Evolutionary conservation across 768 basidiomycete species (phyloP).

Genomic region (Pisolithus sp.): DNA sequence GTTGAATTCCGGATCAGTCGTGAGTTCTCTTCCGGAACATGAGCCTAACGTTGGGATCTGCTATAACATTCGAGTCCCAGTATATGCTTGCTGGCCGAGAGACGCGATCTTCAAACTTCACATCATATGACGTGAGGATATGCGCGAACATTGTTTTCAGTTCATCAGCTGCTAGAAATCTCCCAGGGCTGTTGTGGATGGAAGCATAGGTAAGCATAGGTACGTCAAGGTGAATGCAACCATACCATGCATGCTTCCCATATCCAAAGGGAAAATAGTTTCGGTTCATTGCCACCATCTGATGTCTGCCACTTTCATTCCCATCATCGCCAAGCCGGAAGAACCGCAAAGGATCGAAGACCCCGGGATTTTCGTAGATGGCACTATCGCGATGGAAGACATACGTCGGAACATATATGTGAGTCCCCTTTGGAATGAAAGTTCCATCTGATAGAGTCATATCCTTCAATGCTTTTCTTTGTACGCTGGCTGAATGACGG

Average conservation of each 20-base stretch:
- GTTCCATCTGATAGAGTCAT: slow-evolving; percentile 35
- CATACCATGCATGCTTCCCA: no score
- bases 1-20: no score
- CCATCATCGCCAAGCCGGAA: slow-evolving; percentile 28
- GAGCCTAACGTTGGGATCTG: no score
- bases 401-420: slow-evolving; percentile 16
- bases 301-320: slow-evolving; percentile 27
- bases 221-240: no score
- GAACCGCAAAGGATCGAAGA: slow-evolving; percentile 48
- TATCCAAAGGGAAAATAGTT: slow-evolving; percentile 18
- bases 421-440: slow-evolving; percentile 28
- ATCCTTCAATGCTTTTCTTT: slow-evolving; percentile 12
- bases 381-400: slow-evolving; percentile 14
- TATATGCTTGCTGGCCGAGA: no score
- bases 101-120: slow-evolving; percentile 30
- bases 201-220: no score
- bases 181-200: slow-evolving; percentile 27
- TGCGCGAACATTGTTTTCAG: slow-evolving; percentile 41
- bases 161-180: slow-evolving; percentile 36
- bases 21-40: no score
- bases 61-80: no score
- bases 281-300: slow-evolving; percentile 28
- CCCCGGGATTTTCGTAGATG: slow-evolving; percentile 27
- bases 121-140: slow-evolving; percentile 35
- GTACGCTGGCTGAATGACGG: slow-evolving; percentile 18